phyloP scores from a whole-genome alignment of 2,329 filamentous ascomycete species.

The Aureobasidium vineae region DNA sequence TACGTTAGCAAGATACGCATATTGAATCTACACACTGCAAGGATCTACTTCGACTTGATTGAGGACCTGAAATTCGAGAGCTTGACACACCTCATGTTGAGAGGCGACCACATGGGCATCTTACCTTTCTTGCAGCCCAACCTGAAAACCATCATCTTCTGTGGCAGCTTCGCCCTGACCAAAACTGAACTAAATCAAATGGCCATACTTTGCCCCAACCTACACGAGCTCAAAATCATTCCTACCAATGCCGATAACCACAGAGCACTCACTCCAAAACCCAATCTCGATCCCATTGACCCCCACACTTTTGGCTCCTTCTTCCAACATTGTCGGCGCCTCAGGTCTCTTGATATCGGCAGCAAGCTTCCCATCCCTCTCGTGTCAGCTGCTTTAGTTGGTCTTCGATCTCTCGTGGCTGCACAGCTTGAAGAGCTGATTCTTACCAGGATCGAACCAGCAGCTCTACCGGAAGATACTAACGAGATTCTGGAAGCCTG shows the following conservation, averaged over 20 bases:
- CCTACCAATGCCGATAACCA: neutral
- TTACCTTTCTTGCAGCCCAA: constrained; percentile 1
- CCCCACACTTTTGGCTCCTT: neutral
- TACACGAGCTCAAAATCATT: neutral
- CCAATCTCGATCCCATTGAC: neutral
- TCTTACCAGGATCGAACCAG: neutral
- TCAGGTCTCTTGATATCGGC: neutral
- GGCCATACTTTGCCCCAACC: neutral
- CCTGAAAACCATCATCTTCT: neutral
- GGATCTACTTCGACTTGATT: neutral
- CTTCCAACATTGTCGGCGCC: neutral
- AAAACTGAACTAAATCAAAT: neutral
- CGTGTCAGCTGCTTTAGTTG: neutral
- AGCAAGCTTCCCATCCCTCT: neutral
- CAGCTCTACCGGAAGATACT: neutral
- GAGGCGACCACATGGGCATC: neutral
- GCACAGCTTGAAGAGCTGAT: neutral
- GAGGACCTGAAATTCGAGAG: neutral
- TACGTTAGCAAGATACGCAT: constrained; percentile 4
- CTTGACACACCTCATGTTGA: neutral
- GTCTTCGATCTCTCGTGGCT: neutral
- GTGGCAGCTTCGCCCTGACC: neutral
- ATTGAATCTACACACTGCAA: neutral
- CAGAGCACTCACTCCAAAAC: neutral
- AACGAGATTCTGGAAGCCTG: neutral